Conservation (phyloP, 176 grass and related monocot genomes). For the Lolium multiflorum region DNA sequence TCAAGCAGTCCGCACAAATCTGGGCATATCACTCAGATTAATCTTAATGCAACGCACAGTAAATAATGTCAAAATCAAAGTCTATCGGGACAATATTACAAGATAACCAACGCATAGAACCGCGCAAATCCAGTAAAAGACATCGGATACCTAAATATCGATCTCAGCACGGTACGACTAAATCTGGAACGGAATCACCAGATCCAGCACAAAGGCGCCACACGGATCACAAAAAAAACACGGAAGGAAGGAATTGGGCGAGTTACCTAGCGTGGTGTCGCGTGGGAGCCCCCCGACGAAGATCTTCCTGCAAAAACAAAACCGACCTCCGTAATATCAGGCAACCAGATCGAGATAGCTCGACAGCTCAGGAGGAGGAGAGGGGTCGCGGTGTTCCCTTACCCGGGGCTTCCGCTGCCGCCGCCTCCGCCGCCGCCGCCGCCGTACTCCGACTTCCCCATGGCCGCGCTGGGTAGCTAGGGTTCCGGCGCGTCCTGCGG, state of each 20-base stretch:
- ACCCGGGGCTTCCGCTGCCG: constrained; percentile 50
- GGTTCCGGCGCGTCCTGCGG: neutral
- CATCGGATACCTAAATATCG: neutral
- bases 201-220: constrained; percentile 19
- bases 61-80: neutral
- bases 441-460: constrained; percentile 44
- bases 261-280: constrained; percentile 65
- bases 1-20: neutral
- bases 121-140: neutral
- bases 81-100: neutral
- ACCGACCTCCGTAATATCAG: neutral
- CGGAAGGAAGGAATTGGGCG: neutral
- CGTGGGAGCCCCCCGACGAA: constrained; percentile 89
- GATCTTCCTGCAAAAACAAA: constrained; percentile 70
- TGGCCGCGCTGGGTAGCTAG: neutral
- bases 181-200: neutral
- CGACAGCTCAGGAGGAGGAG: neutral
- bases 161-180: neutral
- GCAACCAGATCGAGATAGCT: neutral
- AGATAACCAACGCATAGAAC: neutral
- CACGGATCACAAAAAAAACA: neutral
- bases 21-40: neutral
- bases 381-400: neutral
- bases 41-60: neutral
- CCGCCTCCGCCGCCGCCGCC: constrained; percentile 36